Conservation (phyloP, 2,329 filamentous ascomycete species). For the Clarireedia hainanense region DNA sequence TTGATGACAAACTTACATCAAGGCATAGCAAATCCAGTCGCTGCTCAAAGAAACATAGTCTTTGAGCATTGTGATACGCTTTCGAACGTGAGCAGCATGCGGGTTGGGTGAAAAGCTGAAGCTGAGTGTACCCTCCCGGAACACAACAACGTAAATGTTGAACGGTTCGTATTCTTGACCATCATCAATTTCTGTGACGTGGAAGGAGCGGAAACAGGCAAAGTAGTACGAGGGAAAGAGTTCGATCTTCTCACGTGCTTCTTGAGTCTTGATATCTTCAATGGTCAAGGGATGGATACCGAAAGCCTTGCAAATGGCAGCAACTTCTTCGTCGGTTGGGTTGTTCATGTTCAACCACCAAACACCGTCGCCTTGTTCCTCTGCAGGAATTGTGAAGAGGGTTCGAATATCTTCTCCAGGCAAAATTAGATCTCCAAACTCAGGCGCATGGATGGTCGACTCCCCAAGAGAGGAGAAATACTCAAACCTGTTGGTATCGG, state of each 20-base stretch:
- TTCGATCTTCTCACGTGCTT: slow-evolving; percentile 96
- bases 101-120: slow-evolving; percentile 87
- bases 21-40: slow-evolving; percentile 98
- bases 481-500: slow-evolving; percentile 76
- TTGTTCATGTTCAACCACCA: slow-evolving; percentile 98
- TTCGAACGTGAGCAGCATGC: slow-evolving; percentile 82
- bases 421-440: slow-evolving; percentile 79
- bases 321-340: slow-evolving; percentile 81
- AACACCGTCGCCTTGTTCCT: slow-evolving; percentile 64
- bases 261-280: slow-evolving; percentile 92
- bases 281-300: slow-evolving; percentile 91
- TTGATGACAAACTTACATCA: slow-evolving; percentile 59
- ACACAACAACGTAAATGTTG: slow-evolving; percentile 95
- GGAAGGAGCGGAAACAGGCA: slow-evolving; percentile 93
- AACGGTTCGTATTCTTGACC: slow-evolving; percentile 85
- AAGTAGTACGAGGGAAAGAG: slow-evolving; percentile 98
- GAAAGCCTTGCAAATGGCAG: slow-evolving; percentile 85
- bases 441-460: slow-evolving; percentile 83
- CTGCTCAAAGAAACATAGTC: slow-evolving; percentile 92
- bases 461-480: slow-evolving; percentile 96
- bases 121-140: slow-evolving; percentile 87
- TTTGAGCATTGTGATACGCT: slow-evolving; percentile 83
- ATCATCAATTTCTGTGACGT: slow-evolving; percentile 65
- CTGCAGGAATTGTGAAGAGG: slow-evolving; percentile 65
- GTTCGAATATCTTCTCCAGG: slow-evolving; percentile 85